Percentiles rank a stretch among this genome's conserved stretches.
phyloP scores from a whole-genome alignment of 2,329 filamentous ascomycete species.

The Alternaria burnsii region DNA sequence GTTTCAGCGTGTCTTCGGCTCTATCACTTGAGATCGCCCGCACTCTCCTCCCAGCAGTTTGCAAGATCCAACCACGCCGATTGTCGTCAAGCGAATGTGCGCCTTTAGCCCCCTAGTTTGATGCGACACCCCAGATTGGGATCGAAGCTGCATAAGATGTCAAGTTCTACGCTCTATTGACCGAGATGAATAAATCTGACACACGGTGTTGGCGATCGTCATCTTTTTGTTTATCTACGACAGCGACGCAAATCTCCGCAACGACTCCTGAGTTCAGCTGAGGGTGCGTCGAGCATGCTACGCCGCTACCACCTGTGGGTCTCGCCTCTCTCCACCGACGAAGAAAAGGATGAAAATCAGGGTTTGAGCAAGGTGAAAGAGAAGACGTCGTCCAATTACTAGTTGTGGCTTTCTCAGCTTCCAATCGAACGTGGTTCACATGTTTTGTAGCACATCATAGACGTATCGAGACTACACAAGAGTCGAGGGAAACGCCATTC shows the following conservation, averaged over 20 bases:
- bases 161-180: slow-evolving; percentile 8
- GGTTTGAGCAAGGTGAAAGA: neutral
- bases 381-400: neutral
- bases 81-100: neutral
- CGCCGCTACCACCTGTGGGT: slow-evolving; percentile 4
- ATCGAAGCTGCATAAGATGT: slow-evolving; percentile 10
- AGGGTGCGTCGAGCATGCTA: neutral
- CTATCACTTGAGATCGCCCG: neutral
- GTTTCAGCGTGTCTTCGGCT: neutral
- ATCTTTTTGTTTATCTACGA: slow-evolving; percentile 3
- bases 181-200: slow-evolving; percentile 1
- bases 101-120: neutral
- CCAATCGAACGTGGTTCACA: neutral
- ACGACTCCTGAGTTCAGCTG: neutral
- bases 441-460: neutral
- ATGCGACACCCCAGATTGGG: neutral
- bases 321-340: neutral
- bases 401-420: neutral
- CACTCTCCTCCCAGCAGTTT: neutral
- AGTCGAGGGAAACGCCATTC: neutral
- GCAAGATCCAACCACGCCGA: neutral
- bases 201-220: slow-evolving; percentile 1
- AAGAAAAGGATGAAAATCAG: neutral
- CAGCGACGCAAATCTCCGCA: neutral
- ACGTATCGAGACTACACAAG: neutral